phyloP scores from a whole-genome alignment of 1,139 yeast species.

The Hyphopichia fennica region DNA sequence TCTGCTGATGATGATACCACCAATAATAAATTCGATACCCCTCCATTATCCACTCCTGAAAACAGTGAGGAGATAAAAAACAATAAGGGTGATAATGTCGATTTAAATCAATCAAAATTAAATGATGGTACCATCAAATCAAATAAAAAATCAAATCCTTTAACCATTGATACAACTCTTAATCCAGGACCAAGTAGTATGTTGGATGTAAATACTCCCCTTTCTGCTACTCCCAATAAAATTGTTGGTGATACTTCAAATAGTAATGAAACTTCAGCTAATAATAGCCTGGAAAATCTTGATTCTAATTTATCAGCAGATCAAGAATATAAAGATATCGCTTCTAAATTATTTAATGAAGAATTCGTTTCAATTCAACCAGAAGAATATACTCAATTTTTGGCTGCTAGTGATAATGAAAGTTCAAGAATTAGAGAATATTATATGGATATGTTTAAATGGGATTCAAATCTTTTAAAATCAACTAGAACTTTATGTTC shows the following conservation, averaged over 20 bases:
- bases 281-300: not conserved
- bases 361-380: conserved; percentile 46
- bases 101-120: too few species aligned
- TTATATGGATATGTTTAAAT: conserved; percentile 50
- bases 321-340: conserved; percentile 30
- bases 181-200: not conserved
- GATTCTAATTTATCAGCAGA: not conserved
- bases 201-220: conserved; percentile 1
- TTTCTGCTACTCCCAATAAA: conserved; percentile 1
- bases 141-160: not conserved
- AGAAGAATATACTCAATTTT: conserved; percentile 47
- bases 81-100: not conserved
- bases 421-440: conserved; percentile 38
- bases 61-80: conserved; percentile 3
- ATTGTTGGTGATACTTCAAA: not conserved
- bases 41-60: conserved; percentile 4
- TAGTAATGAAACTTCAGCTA: not conserved
- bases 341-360: conserved; percentile 37
- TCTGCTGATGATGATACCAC: conserved; percentile 1
- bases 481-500: conserved; percentile 65
- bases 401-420: conserved; percentile 46
- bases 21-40: conserved; percentile 3
- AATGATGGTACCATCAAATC: too few species aligned
- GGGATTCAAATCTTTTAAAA: conserved; percentile 51
- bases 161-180: conserved; percentile 2